phyloP scores from a whole-genome alignment of 2,329 filamentous ascomycete species.

The Cytospora schulzeri region DNA sequence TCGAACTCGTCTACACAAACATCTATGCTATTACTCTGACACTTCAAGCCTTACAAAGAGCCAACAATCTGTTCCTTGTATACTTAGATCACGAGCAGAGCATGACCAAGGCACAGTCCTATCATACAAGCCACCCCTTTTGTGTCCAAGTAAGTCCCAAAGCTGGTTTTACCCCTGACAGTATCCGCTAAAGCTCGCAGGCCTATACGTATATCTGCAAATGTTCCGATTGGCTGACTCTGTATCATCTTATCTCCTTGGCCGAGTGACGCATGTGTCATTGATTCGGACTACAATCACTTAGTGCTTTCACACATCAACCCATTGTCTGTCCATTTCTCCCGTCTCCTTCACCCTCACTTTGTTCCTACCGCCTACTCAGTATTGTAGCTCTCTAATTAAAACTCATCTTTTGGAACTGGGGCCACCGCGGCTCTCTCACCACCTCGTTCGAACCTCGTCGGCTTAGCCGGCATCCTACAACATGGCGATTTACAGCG shows the following conservation, averaged over 20 bases:
- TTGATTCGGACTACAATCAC: slow-evolving; percentile 4
- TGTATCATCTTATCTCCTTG: slow-evolving; percentile 12
- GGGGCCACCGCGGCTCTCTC: background rate
- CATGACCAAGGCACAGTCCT: background rate
- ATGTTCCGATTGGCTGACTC: slow-evolving; percentile 5
- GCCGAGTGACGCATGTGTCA: slow-evolving; percentile 14
- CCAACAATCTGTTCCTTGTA: too few relatives aligned
- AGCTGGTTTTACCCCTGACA: slow-evolving; percentile 4
- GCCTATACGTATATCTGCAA: slow-evolving; percentile 3
- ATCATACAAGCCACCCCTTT: too few relatives aligned
- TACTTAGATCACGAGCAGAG: background rate
- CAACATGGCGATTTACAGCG: slow-evolving; percentile 40
- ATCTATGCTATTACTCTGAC: too few relatives aligned
- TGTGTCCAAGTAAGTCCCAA: too few relatives aligned
- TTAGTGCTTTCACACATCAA: background rate
- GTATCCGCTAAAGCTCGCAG: slow-evolving; percentile 5
- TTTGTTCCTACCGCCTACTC: background rate
- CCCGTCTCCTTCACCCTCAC: background rate
- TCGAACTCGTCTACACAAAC: too few relatives aligned
- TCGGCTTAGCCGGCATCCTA: background rate
- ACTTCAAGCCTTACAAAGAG: too few relatives aligned
- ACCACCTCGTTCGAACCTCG: background rate
- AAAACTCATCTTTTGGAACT: background rate
- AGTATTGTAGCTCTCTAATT: background rate
- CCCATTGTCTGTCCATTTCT: background rate